Conservation (phyloP, 306 rosid species). For the Arachis hypogaea region DNA sequence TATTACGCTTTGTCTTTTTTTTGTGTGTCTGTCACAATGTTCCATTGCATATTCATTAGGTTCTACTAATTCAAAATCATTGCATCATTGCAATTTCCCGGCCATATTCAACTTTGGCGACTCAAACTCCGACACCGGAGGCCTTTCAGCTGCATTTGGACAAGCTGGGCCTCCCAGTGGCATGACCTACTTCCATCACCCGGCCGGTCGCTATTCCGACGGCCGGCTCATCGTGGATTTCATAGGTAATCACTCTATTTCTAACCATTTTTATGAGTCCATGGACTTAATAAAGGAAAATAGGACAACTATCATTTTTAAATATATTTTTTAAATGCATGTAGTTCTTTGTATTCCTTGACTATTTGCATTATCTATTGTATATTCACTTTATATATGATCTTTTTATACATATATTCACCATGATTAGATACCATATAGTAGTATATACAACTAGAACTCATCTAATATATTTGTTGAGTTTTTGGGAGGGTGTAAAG, state of each 20-base stretch:
- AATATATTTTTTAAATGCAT: too few relatives aligned
- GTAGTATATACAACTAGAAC: too few relatives aligned
- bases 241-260: slow-evolving; percentile 46
- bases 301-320: too few relatives aligned
- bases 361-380: background rate
- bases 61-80: background rate
- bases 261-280: too few relatives aligned
- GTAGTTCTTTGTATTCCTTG: background rate
- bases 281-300: too few relatives aligned
- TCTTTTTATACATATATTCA: background rate
- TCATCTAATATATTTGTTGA: too few relatives aligned
- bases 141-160: slow-evolving; percentile 88
- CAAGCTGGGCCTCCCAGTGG: slow-evolving; percentile 70
- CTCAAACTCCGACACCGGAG: slow-evolving; percentile 95
- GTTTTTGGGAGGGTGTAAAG: background rate
- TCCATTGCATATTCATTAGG: slow-evolving; percentile 29
- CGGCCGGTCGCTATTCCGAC: slow-evolving; percentile 74
- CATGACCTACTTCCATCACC: slow-evolving; percentile 57
- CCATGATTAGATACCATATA: too few relatives aligned
- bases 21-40: slow-evolving; percentile 35
- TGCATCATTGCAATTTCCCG: slow-evolving; percentile 58
- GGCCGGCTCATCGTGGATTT: slow-evolving; percentile 75
- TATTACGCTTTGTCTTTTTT: slow-evolving; percentile 27
- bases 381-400: background rate
- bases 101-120: slow-evolving; percentile 92